These are phyloP conservation scores for Prunus mume DNA, from an alignment of 306 rosid species.

Conservation along the genomic window DNA sequence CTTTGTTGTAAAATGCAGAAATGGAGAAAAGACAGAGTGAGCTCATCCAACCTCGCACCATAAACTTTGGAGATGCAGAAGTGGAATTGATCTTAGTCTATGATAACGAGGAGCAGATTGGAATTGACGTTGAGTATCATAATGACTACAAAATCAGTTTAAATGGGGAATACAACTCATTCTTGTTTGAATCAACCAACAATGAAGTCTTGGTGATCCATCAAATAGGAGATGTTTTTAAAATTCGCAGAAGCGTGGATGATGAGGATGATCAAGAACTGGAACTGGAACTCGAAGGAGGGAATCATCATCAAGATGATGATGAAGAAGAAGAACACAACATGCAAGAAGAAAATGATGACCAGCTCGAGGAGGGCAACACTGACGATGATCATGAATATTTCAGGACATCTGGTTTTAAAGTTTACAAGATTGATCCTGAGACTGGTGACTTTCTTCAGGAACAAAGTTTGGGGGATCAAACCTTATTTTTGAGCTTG, in stretches of 20 bases:
- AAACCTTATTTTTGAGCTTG: too few species aligned
- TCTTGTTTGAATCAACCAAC: not conserved
- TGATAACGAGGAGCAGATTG: not conserved
- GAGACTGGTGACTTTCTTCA: not conserved
- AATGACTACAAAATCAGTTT: too few species aligned
- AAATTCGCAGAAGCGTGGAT: too few species aligned
- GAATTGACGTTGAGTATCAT: not conserved
- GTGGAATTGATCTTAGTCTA: not conserved
- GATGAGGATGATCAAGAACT: too few species aligned
- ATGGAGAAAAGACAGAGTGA: too few species aligned
- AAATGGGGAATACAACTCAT: not conserved
- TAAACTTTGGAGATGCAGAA: not conserved
- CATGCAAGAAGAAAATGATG: not conserved
- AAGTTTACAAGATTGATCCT: not conserved
- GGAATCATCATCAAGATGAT: not conserved
- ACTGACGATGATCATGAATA: not conserved
- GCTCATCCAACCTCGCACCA: not conserved
- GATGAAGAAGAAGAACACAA: not conserved
- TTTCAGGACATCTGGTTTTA: not conserved
- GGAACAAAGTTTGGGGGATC: not conserved
- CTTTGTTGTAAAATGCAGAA: too few species aligned
- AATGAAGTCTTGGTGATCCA: not conserved
- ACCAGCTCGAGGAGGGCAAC: not conserved
- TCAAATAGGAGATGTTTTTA: not conserved
- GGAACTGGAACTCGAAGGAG: too few species aligned